A percentile compares a stretch with the other conserved stretches of the same genome.
Evolutionary conservation across 805 yeast species (phyloP).

Genomic region (Metschnikowia lachancei): DNA sequence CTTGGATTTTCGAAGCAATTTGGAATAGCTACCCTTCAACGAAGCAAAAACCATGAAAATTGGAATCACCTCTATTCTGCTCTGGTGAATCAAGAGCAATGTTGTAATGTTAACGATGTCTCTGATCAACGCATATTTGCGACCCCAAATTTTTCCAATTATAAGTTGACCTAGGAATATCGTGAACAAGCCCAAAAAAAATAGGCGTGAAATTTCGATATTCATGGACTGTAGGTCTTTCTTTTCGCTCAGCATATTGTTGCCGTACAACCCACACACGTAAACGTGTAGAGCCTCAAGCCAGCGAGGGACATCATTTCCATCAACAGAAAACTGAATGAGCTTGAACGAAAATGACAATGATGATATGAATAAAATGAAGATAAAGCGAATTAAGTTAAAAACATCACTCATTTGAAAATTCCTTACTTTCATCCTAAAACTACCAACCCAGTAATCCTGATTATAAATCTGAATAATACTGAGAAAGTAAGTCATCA

Average conservation of each 20-base stretch:
- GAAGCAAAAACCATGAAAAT: constrained; percentile 42
- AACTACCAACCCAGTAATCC: constrained; percentile 21
- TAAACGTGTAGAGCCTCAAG: constrained; percentile 25
- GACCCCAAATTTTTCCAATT: neutral
- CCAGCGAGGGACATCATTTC: constrained; percentile 50
- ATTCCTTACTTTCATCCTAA: neutral
- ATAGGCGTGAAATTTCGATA: constrained; percentile 27
- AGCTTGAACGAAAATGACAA: constrained; percentile 55
- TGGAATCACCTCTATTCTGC: constrained; percentile 55
- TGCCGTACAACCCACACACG: constrained; percentile 30
- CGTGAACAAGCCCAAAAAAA: constrained; percentile 29
- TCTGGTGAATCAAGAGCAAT: constrained; percentile 51
- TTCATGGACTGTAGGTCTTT: constrained; percentile 24
- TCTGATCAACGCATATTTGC: constrained; percentile 14
- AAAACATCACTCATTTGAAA: constrained; percentile 20
- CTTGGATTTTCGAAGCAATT: constrained; percentile 9
- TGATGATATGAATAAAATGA: constrained; percentile 45
- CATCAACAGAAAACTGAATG: constrained; percentile 51
- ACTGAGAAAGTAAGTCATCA: constrained; percentile 35
- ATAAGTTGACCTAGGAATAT: constrained; percentile 28
- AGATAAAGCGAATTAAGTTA: constrained; percentile 41
- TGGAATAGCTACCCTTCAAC: constrained; percentile 22
- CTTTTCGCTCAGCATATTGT: constrained; percentile 16
- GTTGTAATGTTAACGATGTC: constrained; percentile 38
- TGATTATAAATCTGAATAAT: constrained; percentile 23